Evolutionary conservation across 345 rosid genomes (phyloP).

Genomic region (Cardamine resedifolia): DNA sequence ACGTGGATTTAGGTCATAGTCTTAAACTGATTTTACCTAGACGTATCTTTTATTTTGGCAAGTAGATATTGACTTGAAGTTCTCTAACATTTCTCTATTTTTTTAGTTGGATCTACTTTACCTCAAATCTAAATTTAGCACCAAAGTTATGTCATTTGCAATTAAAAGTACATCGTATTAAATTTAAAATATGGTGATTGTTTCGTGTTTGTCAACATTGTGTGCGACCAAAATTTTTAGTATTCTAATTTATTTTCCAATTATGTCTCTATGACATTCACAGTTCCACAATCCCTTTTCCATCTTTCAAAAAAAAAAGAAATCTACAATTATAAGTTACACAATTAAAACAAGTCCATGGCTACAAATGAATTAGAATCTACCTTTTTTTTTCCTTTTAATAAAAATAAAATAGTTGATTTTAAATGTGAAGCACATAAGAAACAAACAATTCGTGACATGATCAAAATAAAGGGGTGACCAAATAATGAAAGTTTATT

Average conservation of each 20-base stretch:
- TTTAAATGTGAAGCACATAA: neutral
- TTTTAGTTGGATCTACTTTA: neutral
- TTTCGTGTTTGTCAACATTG: neutral
- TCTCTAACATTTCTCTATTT: neutral
- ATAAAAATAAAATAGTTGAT: neutral
- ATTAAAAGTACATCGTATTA: neutral
- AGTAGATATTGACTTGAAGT: neutral
- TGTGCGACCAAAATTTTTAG: neutral
- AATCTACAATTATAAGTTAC: neutral
- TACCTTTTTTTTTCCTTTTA: neutral
- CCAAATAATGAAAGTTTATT: neutral
- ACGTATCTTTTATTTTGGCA: neutral
- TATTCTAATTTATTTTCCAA: neutral
- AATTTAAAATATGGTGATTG: neutral
- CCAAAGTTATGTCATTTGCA: neutral
- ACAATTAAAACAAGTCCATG: no score
- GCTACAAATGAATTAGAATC: neutral
- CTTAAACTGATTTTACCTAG: neutral
- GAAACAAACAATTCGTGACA: conserved; percentile 11
- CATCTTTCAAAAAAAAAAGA: neutral
- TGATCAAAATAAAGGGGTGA: neutral
- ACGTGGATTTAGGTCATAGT: neutral
- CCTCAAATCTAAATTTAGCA: neutral
- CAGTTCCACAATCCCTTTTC: neutral
- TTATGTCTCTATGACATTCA: neutral